A percentile compares a stretch with the other conserved stretches of the same genome.
Evolutionary conservation across 2,329 filamentous ascomycete species (phyloP).

Genomic region (Ascosphaera acerosa): DNA sequence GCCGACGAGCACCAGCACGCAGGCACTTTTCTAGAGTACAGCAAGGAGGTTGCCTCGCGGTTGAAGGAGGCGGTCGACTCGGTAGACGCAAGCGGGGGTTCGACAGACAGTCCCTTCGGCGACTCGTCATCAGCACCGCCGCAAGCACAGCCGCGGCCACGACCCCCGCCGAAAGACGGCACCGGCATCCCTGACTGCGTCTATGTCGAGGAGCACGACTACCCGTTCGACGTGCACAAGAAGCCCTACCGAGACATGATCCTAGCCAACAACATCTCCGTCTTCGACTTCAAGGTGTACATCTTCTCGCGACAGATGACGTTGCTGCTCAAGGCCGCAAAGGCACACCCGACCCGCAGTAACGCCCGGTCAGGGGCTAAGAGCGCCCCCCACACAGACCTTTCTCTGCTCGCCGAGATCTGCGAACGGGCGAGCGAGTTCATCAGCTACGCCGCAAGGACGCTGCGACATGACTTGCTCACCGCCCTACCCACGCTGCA

Average conservation of each 20-base stretch:
- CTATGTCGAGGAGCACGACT: constrained; percentile 11
- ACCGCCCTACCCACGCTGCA: constrained; percentile 28
- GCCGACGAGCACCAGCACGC: constrained; percentile 39
- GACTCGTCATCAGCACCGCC: constrained; percentile 3
- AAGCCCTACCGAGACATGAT: constrained; percentile 86
- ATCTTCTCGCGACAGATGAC: constrained; percentile 76
- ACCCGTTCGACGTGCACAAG: constrained; percentile 27
- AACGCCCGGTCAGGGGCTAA: no score
- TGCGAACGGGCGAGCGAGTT: constrained; percentile 65
- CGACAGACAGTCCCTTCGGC: constrained; percentile 3
- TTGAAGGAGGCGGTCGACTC: constrained; percentile 28
- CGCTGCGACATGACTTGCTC: constrained; percentile 54
- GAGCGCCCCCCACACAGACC: constrained; percentile 30
- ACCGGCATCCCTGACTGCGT: constrained; percentile 8
- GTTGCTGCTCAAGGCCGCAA: constrained; percentile 59
- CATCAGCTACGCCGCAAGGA: constrained; percentile 51
- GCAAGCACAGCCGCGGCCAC: constrained; percentile 5
- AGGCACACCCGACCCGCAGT: constrained; percentile 21
- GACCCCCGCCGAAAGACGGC: constrained; percentile 11
- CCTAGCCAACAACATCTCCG: constrained; percentile 75
- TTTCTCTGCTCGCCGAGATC: constrained; percentile 61
- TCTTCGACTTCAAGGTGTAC: constrained; percentile 89
- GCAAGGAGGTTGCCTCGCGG: constrained; percentile 42
- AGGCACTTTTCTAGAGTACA: constrained; percentile 44
- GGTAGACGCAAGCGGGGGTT: constrained; percentile 6